Conservation (phyloP, 164 flowering plant species). For the Vitis rupestris region DNA sequence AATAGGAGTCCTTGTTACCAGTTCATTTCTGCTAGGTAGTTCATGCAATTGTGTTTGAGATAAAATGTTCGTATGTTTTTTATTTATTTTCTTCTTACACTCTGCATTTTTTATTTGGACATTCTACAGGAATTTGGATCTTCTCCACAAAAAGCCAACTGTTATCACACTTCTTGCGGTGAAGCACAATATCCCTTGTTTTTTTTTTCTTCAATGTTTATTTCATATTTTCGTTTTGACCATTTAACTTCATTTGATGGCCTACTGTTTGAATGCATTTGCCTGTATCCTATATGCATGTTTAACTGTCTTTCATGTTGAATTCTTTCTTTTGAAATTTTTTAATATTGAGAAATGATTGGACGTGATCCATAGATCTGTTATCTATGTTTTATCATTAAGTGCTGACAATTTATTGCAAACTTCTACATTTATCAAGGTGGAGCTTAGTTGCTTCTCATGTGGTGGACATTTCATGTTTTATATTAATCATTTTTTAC, state of each 20-base stretch:
- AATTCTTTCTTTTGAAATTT: too few relatives aligned
- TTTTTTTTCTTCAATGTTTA: neutral
- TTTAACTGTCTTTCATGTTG: too few relatives aligned
- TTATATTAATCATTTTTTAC: neutral
- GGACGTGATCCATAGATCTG: too few relatives aligned
- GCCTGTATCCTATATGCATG: too few relatives aligned
- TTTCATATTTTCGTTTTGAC: neutral
- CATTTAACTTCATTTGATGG: too few relatives aligned
- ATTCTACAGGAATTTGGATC: conserved; percentile 64
- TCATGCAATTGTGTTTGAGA: too few relatives aligned
- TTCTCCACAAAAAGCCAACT: conserved; percentile 50
- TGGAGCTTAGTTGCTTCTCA: neutral
- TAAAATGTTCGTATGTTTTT: neutral
- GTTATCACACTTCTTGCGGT: conserved; percentile 71
- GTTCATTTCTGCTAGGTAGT: too few relatives aligned
- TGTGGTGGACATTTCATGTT: neutral
- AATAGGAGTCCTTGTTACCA: too few relatives aligned
- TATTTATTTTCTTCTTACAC: neutral
- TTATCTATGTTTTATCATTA: too few relatives aligned
- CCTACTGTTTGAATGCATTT: too few relatives aligned
- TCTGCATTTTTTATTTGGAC: neutral
- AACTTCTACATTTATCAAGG: neutral
- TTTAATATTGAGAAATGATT: too few relatives aligned
- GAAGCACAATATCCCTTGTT: conserved; percentile 9
- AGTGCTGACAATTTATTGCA: too few relatives aligned